Conservation (phyloP, 192 early-diverging fungal species). For the Funneliformis geosporum region DNA sequence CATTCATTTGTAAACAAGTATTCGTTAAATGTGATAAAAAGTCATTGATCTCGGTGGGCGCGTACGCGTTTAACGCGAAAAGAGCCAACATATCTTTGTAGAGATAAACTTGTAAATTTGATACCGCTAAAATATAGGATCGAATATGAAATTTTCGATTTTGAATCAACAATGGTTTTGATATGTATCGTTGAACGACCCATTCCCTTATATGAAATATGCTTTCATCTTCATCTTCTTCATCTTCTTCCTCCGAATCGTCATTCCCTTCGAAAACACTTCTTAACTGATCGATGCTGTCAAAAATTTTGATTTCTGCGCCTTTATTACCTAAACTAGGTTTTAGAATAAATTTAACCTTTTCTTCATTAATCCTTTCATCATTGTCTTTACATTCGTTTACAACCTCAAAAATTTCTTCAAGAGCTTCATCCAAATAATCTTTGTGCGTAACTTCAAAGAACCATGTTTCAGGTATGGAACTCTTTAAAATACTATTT, state of each 20-base stretch:
- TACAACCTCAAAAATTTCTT: constrained; percentile 67
- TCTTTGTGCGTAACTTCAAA: constrained; percentile 66
- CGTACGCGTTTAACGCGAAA: constrained; percentile 60
- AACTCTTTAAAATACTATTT: constrained; percentile 46
- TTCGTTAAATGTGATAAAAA: constrained; percentile 62
- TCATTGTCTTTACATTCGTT: constrained; percentile 54
- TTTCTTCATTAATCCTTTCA: constrained; percentile 30
- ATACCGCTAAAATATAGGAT: constrained; percentile 61
- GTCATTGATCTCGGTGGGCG: constrained; percentile 46
- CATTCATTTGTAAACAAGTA: constrained; percentile 62
- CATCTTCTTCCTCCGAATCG: constrained; percentile 47
- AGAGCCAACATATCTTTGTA: constrained; percentile 66
- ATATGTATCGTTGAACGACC: constrained; percentile 69
- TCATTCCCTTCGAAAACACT: constrained; percentile 44
- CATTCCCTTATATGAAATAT: constrained; percentile 66
- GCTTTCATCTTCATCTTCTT: constrained; percentile 44
- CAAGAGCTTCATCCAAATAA: constrained; percentile 68
- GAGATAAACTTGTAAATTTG: constrained; percentile 58
- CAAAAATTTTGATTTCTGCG: constrained; percentile 65
- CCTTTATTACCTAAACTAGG: constrained; percentile 66
- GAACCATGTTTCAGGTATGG: constrained; percentile 65
- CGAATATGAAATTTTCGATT: constrained; percentile 69
- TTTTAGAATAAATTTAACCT: constrained; percentile 60
- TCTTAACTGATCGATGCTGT: constrained; percentile 51
- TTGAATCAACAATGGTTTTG: constrained; percentile 53